Evolutionary conservation across 352 stramenopile species (phyloP).

Genomic region (Blastocystis sp.): DNA sequence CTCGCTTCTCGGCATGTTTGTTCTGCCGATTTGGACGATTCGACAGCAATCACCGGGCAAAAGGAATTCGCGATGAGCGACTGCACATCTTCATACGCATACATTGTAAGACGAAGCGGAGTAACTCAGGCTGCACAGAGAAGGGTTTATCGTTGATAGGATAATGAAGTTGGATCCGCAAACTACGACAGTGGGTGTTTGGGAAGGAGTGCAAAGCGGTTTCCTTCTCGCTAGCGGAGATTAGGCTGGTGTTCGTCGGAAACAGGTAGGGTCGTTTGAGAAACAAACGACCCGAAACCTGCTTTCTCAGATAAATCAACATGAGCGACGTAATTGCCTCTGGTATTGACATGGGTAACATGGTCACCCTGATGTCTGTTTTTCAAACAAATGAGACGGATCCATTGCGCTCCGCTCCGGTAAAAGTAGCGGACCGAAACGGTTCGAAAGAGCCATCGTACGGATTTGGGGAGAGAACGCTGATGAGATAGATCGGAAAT

Average conservation of each 20-base stretch:
- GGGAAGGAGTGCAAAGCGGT: too few relatives aligned
- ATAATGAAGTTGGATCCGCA: too few relatives aligned
- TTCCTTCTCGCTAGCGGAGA: too few relatives aligned
- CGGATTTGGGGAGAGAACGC: neutral
- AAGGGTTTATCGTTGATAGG: too few relatives aligned
- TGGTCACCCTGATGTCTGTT: conserved; percentile 3
- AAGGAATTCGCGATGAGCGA: neutral
- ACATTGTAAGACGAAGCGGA: too few relatives aligned
- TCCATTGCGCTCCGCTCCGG: neutral
- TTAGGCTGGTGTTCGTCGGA: too few relatives aligned
- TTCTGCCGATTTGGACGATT: conserved; percentile 28
- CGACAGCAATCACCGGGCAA: neutral
- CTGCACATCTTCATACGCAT: neutral
- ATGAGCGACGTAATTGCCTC: conserved; percentile 20
- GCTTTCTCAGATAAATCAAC: too few relatives aligned
- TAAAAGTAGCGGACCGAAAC: conserved; percentile 35
- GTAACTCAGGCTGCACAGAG: too few relatives aligned
- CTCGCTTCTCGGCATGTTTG: neutral
- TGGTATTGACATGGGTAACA: conserved; percentile 44
- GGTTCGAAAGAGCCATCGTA: conserved; percentile 23
- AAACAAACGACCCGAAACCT: too few relatives aligned
- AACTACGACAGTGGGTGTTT: too few relatives aligned
- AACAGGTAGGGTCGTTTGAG: too few relatives aligned
- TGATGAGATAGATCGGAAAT: conserved; percentile 22
- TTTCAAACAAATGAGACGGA: conserved; percentile 32